phyloP scores from a whole-genome alignment of 2,329 filamentous ascomycete species.

The Fusarium anguioides region DNA sequence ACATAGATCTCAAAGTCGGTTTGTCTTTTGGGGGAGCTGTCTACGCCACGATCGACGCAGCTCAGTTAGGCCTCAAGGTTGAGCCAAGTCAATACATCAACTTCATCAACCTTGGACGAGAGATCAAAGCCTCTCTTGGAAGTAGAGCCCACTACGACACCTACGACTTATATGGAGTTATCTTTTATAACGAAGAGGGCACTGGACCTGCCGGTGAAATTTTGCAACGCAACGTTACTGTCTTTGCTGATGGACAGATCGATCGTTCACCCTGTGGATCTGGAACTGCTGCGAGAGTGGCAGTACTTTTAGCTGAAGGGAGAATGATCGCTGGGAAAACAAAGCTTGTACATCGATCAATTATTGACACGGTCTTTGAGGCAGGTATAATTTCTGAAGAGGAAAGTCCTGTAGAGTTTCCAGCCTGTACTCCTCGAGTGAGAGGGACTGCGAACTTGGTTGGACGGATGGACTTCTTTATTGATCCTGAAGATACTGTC shows the following conservation, averaged over 20 bases:
- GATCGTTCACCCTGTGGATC: conserved; percentile 45
- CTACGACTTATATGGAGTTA: conserved; percentile 29
- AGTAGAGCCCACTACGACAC: neutral
- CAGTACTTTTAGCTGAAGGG: conserved; percentile 17
- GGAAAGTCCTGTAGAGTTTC: conserved; percentile 22
- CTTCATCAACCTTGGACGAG: conserved; percentile 33
- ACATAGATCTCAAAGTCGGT: neutral
- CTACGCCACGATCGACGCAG: conserved; percentile 22
- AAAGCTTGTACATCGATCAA: conserved; percentile 20
- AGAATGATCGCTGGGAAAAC: neutral
- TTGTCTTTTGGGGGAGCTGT: conserved; percentile 29
- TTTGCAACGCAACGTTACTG: conserved; percentile 36
- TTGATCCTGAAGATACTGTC: conserved; percentile 18
- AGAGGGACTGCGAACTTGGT: conserved; percentile 22
- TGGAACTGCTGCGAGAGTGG: conserved; percentile 38
- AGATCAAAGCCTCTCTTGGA: conserved; percentile 29
- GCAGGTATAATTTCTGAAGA: conserved; percentile 27
- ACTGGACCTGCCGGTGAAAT: neutral
- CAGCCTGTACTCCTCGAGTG: conserved; percentile 32
- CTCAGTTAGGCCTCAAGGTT: conserved; percentile 18
- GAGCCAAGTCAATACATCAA: conserved; percentile 8
- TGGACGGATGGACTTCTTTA: conserved; percentile 35
- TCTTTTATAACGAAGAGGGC: conserved; percentile 24
- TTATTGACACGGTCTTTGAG: conserved; percentile 21
- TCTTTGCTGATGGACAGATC: conserved; percentile 45